Conservation (phyloP, 257 asterid species). For the Striga asiatica region DNA sequence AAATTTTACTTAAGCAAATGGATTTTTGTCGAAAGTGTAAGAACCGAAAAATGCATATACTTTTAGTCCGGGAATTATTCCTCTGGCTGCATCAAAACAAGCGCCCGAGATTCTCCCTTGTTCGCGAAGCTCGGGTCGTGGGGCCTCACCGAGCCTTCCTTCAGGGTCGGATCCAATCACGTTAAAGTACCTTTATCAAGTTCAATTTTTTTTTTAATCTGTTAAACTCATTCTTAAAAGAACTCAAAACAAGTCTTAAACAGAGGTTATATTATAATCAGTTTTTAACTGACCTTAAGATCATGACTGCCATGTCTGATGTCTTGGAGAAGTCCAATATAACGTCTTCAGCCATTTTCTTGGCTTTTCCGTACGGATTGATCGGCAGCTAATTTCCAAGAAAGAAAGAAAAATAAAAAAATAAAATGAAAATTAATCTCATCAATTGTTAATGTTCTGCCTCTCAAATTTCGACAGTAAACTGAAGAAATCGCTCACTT, state of each 20-base stretch:
- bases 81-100: conserved; percentile 94
- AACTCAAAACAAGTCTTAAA: no score
- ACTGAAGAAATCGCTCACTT: conserved; percentile 31
- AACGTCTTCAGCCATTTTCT: conserved; percentile 97
- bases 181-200: conserved; percentile 60
- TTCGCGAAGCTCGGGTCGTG: conserved; percentile 81
- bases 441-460: no score
- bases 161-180: conserved; percentile 93
- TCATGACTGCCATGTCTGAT: conserved; percentile 80
- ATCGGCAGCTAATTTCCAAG: conserved; percentile 75
- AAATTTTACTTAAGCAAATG: no score
- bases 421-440: no score
- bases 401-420: no score
- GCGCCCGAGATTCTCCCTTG: conserved; percentile 97
- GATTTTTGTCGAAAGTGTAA: no score
- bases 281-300: conserved; percentile 61
- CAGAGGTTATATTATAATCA: no score
- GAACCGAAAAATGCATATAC: conserved; percentile 27
- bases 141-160: conserved; percentile 83
- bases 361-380: conserved; percentile 91
- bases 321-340: conserved; percentile 79
- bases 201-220: no score
- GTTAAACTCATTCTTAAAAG: no score
- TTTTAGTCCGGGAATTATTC: conserved; percentile 83
- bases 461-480: background rate